phyloP scores from a whole-genome alignment of 1,284 basidiomycete genomes.

The Uromyces viciae-fabae region DNA sequence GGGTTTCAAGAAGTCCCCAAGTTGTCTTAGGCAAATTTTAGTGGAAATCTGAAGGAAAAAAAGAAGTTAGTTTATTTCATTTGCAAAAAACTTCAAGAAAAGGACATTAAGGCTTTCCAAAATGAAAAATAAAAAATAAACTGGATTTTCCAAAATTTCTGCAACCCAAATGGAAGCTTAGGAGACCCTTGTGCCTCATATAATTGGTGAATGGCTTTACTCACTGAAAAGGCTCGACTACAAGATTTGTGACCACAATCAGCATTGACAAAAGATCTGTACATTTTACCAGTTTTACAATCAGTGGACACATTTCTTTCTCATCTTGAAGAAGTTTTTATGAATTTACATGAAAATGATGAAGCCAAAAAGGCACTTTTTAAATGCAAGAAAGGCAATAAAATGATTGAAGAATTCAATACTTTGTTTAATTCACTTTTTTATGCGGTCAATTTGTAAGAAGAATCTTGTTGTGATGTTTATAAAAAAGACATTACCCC shows the following conservation, averaged over 20 bases:
- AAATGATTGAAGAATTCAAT: not conserved
- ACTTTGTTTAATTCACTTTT: not conserved
- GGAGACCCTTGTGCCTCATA: not conserved
- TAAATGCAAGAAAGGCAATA: not conserved
- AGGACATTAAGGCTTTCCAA: too few species aligned
- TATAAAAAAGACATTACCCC: not conserved
- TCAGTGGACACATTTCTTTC: not conserved
- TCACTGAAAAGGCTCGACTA: not conserved
- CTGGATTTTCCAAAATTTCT: not conserved
- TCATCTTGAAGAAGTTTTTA: not conserved
- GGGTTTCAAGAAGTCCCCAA: not conserved
- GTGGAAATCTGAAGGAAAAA: not conserved
- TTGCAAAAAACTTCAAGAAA: not conserved
- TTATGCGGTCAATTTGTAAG: not conserved
- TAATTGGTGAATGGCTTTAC: slow-evolving; percentile 20
- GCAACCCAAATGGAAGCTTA: not conserved
- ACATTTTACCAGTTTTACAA: not conserved
- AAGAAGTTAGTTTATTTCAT: not conserved
- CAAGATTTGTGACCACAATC: not conserved
- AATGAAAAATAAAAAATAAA: slow-evolving; percentile 13
- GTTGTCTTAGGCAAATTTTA: not conserved
- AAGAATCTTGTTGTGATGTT: not conserved
- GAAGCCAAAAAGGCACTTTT: not conserved
- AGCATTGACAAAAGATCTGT: not conserved
- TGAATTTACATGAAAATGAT: not conserved